A percentile compares a stretch with the other conserved stretches of the same genome.
Conservation (phyloP, 495 filamentous ascomycete genomes). For the Penicillium roqueforti region DNA sequence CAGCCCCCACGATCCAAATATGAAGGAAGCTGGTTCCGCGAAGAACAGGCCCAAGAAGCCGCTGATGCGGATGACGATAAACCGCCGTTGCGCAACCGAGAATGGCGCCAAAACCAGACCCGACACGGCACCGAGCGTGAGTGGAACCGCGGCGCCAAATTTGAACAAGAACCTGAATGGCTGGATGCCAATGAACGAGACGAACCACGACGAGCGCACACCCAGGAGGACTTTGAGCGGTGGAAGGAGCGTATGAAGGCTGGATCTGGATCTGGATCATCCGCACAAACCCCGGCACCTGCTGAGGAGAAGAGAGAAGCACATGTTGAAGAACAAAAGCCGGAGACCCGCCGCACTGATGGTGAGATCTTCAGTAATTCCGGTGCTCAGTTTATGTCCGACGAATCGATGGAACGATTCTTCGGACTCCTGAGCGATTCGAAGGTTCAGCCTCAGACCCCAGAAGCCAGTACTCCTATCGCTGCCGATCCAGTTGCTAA, state of each 20-base stretch:
- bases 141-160: conserved; percentile 46
- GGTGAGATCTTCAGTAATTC: conserved; percentile 36
- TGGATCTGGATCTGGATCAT: conserved; percentile 42
- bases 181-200: conserved; percentile 72
- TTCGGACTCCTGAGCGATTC: conserved; percentile 64
- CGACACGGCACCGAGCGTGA: conserved; percentile 60
- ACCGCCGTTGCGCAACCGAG: conserved; percentile 53
- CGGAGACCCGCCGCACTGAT: conserved; percentile 33
- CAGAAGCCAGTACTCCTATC: conserved; percentile 23
- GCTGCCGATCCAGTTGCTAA: conserved; percentile 29
- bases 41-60: conserved; percentile 49
- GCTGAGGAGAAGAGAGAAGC: conserved; percentile 47
- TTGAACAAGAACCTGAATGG: conserved; percentile 83
- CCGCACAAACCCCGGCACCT: conserved; percentile 25
- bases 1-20: conserved; percentile 44
- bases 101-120: conserved; percentile 63
- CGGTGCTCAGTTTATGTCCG: conserved; percentile 45
- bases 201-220: conserved; percentile 62
- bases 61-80: conserved; percentile 54
- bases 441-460: conserved; percentile 26
- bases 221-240: conserved; percentile 87
- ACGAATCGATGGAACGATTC: conserved; percentile 71
- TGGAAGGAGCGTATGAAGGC: conserved; percentile 94
- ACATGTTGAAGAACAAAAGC: conserved; percentile 30
- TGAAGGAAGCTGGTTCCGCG: conserved; percentile 56